A percentile compares a stretch with the other conserved stretches of the same genome.
Conservation (phyloP, 2,329 filamentous ascomycete species). For the Trichoderma sp. region DNA sequence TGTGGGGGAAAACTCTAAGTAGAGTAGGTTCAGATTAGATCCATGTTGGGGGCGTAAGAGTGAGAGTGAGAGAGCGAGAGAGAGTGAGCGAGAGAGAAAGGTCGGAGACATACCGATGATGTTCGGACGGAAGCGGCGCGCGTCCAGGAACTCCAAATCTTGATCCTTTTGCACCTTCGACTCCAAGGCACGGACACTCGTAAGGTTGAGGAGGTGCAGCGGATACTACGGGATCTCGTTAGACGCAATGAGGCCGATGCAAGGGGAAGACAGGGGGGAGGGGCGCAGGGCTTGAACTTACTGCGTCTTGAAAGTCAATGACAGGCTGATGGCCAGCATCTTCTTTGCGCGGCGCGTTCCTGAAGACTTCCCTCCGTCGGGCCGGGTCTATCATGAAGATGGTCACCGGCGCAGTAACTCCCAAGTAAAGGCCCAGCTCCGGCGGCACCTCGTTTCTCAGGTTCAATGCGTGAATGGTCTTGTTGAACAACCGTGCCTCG, state of each 20-base stretch:
- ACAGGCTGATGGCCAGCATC: slow-evolving; percentile 65
- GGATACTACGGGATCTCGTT: slow-evolving; percentile 57
- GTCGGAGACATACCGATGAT: slow-evolving; percentile 58
- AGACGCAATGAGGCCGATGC: slow-evolving; percentile 1
- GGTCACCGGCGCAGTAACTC: slow-evolving; percentile 65
- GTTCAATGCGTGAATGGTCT: slow-evolving; percentile 58
- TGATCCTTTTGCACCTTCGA: slow-evolving; percentile 56
- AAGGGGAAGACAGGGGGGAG: background rate
- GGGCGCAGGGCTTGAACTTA: slow-evolving; percentile 36
- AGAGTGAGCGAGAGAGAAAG: background rate
- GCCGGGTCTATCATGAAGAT: slow-evolving; percentile 68
- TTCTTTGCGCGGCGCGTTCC: slow-evolving; percentile 60
- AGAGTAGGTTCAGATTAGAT: background rate
- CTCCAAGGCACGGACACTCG: slow-evolving; percentile 64
- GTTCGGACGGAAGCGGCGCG: slow-evolving; percentile 70
- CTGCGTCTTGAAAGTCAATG: slow-evolving; percentile 70
- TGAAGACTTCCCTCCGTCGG: slow-evolving; percentile 59
- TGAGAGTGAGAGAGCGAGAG: too few species aligned
- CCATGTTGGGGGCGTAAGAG: background rate
- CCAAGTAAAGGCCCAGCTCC: slow-evolving; percentile 67
- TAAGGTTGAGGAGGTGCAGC: slow-evolving; percentile 67
- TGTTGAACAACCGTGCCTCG: slow-evolving; percentile 67
- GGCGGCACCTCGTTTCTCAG: slow-evolving; percentile 60
- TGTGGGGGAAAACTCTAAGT: background rate
- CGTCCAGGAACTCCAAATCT: slow-evolving; percentile 56